phyloP scores from a whole-genome alignment of 805 yeast genomes.

The Candida xiaguanensis region DNA sequence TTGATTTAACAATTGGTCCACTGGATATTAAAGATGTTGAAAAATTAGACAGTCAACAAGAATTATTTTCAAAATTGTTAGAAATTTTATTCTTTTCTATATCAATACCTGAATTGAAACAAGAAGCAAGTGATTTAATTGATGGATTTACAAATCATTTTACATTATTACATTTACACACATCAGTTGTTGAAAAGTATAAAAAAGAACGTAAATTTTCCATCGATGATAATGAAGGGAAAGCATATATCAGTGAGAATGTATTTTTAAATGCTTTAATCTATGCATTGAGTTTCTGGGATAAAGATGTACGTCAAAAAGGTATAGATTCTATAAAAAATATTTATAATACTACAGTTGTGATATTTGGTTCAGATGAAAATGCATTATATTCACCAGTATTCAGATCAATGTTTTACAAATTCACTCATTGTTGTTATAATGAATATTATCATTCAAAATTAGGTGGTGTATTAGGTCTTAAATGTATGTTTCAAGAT shows the following conservation, averaged over 20 bases:
- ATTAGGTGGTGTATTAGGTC: constrained; percentile 84
- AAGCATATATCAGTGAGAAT: constrained; percentile 62
- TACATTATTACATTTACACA: constrained; percentile 71
- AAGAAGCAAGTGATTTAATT: constrained; percentile 61
- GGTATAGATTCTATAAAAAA: constrained; percentile 65
- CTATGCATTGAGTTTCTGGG: constrained; percentile 76
- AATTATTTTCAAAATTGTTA: constrained; percentile 57
- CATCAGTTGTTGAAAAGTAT: constrained; percentile 64
- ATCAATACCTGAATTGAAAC: constrained; percentile 66
- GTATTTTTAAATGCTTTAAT: constrained; percentile 72
- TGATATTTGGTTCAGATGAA: constrained; percentile 64
- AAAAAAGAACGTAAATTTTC: constrained; percentile 68
- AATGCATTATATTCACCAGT: constrained; percentile 70
- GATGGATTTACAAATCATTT: constrained; percentile 74
- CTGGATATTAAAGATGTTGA: constrained; percentile 45
- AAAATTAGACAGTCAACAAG: constrained; percentile 58
- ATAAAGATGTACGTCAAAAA: constrained; percentile 61
- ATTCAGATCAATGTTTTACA: constrained; percentile 70
- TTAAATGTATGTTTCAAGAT: constrained; percentile 68
- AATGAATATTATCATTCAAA: constrained; percentile 84
- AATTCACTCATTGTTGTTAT: constrained; percentile 86
- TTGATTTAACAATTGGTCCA: constrained; percentile 33
- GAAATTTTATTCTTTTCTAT: constrained; percentile 74
- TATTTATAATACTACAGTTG: constrained; percentile 57
- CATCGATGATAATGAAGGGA: constrained; percentile 77